Evolutionary conservation across 1,284 basidiomycete species (phyloP).

Genomic region (Kwoniella shivajii): DNA sequence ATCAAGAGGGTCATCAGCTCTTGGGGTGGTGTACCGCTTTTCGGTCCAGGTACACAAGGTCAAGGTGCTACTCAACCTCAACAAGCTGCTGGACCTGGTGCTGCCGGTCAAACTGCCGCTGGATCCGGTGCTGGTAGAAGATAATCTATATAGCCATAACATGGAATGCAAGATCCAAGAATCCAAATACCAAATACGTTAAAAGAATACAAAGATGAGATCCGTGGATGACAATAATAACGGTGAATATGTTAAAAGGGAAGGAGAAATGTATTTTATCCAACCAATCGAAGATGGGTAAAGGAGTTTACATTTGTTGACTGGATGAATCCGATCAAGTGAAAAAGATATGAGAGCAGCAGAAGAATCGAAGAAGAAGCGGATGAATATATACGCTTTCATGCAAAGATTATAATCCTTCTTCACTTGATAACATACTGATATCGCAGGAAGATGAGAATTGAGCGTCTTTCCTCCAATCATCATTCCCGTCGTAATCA

Average conservation of each 20-base stretch:
- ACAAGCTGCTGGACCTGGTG: constrained; percentile 20
- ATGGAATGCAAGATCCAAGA: background rate
- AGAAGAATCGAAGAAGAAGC: background rate
- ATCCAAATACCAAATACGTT: too few species aligned
- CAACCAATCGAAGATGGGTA: too few species aligned
- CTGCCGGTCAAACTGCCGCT: constrained; percentile 18
- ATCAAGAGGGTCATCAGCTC: constrained; percentile 41
- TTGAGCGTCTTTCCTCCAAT: too few species aligned
- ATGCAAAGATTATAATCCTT: background rate
- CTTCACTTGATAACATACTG: too few species aligned
- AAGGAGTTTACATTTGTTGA: background rate
- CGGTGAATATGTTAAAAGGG: background rate
- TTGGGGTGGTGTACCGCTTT: constrained; percentile 44
- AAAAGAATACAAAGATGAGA: too few species aligned
- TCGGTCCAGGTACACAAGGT: constrained; percentile 13
- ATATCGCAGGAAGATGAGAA: too few species aligned
- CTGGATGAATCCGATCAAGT: background rate
- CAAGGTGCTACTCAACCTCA: constrained; percentile 18
- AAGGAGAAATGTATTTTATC: background rate
- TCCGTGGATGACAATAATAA: too few species aligned
- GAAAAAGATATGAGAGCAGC: too few species aligned
- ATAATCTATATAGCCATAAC: too few species aligned
- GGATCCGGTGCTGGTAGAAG: constrained; percentile 6
- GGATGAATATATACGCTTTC: background rate
- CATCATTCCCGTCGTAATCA: too few species aligned